Base-by-base conservation (phyloP, 331 rosid genomes). In the Phaseolus coccineus region DNA sequence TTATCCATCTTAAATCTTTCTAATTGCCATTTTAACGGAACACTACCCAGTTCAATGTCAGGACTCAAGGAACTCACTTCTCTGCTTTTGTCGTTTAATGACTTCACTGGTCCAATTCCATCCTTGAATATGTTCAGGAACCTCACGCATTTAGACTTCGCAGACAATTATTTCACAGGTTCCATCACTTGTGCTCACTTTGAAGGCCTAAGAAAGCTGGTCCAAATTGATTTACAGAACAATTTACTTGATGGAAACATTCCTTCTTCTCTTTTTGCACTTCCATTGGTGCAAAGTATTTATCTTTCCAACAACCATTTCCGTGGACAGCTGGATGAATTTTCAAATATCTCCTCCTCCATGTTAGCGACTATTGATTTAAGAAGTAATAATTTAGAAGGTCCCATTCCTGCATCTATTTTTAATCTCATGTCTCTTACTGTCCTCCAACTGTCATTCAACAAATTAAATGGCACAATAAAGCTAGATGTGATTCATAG, bases 401-500 rank as follows among this genome's bases (percentile, higher is more conserved):
- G 92, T 1, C 48, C 68, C 0, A 47, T 89, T 73, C 91, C 87
- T 0, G 0, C 0, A 19, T 75, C 62, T 11, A 11, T 87, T 46
- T 78, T 71, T 6, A 1, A 73, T 1, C 62, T 89, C 3, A 1
- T 0, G 0, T 10, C 10, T 3, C 90, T 89, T 2, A 10, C 0
- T 0, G 6, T 25, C 13, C 87, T 91, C 25, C 1, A 5, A 7
- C 81, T 85, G 1, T 59, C 84, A 13, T 82, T 31, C 0, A 88
- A 85, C 85, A 87, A 85, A 19, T 76, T 90, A 42, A 77, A 1
- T 0, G 91, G 82, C 35, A 61, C 71, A 1, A 0, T 82, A 0
- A 33, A 67, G 0, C 71, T 84, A 0, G 11, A 80, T 3, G 4
- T 0, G 46, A 0, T 87, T 77, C 14, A 0, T 10, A 16, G 27